Conservation (phyloP, 129 eudicot species). For the Lactuca saligna region DNA sequence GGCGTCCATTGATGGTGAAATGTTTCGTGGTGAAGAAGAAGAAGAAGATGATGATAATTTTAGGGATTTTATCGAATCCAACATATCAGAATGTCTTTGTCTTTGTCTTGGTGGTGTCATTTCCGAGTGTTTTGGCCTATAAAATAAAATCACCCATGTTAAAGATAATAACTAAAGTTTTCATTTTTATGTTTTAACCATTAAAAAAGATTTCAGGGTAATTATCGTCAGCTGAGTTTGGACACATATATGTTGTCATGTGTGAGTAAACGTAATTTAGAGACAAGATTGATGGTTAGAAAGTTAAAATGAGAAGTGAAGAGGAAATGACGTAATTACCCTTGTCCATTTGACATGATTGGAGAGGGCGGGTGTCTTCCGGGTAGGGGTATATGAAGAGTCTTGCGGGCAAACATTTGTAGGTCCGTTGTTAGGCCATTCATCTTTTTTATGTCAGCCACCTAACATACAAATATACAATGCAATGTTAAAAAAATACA, state of each 20-base stretch:
- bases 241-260: slow-evolving; percentile 5
- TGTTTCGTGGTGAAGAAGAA: slow-evolving; percentile 50
- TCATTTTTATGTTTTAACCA: not conserved
- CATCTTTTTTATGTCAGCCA: slow-evolving; percentile 78
- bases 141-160: slow-evolving; percentile 19
- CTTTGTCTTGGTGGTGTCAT: slow-evolving; percentile 45
- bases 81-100: slow-evolving; percentile 62
- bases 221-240: not conserved
- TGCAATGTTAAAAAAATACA: slow-evolving; percentile 14
- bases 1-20: slow-evolving; percentile 72
- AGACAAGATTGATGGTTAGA: not conserved
- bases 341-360: slow-evolving; percentile 54
- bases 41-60: slow-evolving; percentile 31
- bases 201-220: not conserved
- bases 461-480: slow-evolving; percentile 39
- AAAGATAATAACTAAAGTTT: not conserved
- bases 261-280: not conserved
- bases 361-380: slow-evolving; percentile 97
- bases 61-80: slow-evolving; percentile 74
- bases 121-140: slow-evolving; percentile 56
- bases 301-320: slow-evolving; percentile 7
- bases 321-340: slow-evolving; percentile 38
- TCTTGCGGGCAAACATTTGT: slow-evolving; percentile 93
- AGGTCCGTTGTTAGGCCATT: slow-evolving; percentile 82
- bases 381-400: slow-evolving; percentile 84